These are phyloP conservation scores for Ichthyophthirius multifiliis DNA, from an alignment of 169 alveolate species.

Conservation along the genomic window DNA sequence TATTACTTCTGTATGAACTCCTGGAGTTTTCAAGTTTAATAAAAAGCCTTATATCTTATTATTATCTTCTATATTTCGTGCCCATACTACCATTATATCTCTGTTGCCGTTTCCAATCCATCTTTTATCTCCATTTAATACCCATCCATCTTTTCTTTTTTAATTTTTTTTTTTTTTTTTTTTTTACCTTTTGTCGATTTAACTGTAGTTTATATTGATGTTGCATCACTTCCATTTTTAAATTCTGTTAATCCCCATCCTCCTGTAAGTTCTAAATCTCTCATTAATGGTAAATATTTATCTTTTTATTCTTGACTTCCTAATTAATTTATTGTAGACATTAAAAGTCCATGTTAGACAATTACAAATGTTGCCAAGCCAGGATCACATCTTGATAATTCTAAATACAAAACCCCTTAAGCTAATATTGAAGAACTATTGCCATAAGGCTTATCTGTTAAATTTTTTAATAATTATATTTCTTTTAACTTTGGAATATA, in stretches of 20 bases:
- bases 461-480: not conserved
- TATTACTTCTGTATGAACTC: slow-evolving; percentile 57
- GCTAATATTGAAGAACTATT: slow-evolving; percentile 25
- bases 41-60: slow-evolving; percentile 72
- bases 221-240: slow-evolving; percentile 83
- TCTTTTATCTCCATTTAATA: slow-evolving; percentile 78
- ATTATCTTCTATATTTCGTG: slow-evolving; percentile 58
- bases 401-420: slow-evolving; percentile 36
- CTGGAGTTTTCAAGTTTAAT: slow-evolving; percentile 55
- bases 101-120: slow-evolving; percentile 86
- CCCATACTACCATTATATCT: slow-evolving; percentile 76
- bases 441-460: slow-evolving; percentile 33
- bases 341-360: slow-evolving; percentile 39
- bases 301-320: slow-evolving; percentile 45
- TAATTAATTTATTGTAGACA: slow-evolving; percentile 18
- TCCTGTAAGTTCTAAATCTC: slow-evolving; percentile 34
- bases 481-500: slow-evolving; percentile 8
- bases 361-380: slow-evolving; percentile 46
- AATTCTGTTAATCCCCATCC: slow-evolving; percentile 87
- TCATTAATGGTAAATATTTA: slow-evolving; percentile 24
- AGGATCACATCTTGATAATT: slow-evolving; percentile 53
- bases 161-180: not conserved
- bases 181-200: slow-evolving; percentile 56
- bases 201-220: slow-evolving; percentile 63
- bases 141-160: slow-evolving; percentile 50